Percentiles rank a stretch among this genome's conserved stretches.
phyloP scores from a whole-genome alignment of 75 land plant genomes.

The Adiantum capillusveneris region DNA sequence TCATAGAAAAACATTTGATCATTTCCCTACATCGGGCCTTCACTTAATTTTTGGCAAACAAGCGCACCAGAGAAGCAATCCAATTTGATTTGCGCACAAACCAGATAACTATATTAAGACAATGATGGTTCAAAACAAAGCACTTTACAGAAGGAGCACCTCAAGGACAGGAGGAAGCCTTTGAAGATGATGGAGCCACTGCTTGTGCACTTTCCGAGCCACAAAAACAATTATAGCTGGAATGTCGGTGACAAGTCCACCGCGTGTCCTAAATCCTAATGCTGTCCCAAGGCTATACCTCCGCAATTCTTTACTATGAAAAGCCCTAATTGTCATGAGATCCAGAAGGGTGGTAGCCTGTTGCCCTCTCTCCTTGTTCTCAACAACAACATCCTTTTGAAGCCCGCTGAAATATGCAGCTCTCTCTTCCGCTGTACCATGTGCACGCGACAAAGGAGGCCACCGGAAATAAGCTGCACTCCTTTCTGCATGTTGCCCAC shows the following conservation, averaged over 20 bases:
- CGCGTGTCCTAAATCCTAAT: slow-evolving; percentile 32
- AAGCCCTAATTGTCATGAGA: slow-evolving; percentile 40
- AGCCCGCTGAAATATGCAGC: slow-evolving; percentile 42
- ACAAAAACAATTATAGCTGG: slow-evolving; percentile 48
- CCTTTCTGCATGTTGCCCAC: slow-evolving; percentile 12
- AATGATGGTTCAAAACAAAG: no score
- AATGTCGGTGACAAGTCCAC: slow-evolving; percentile 29
- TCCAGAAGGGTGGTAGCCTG: slow-evolving; percentile 44
- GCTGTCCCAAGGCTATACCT: slow-evolving; percentile 44
- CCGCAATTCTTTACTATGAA: slow-evolving; percentile 38
- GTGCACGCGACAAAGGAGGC: slow-evolving; percentile 16
- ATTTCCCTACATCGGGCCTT: no score
- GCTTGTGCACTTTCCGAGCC: slow-evolving; percentile 29
- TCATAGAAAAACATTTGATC: no score
- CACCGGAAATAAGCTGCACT: slow-evolving; percentile 23
- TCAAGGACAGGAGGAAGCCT: slow-evolving; percentile 10
- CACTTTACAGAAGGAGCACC: slow-evolving; percentile 6
- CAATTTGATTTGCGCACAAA: no score
- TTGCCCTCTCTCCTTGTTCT: slow-evolving; percentile 14
- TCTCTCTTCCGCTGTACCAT: slow-evolving; percentile 25
- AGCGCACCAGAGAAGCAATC: no score
- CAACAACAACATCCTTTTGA: slow-evolving; percentile 29
- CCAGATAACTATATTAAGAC: no score
- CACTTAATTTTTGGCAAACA: no score
- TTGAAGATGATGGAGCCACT: slow-evolving; percentile 29